phyloP scores from a whole-genome alignment of 345 rosid genomes.

The Punica granatum region DNA sequence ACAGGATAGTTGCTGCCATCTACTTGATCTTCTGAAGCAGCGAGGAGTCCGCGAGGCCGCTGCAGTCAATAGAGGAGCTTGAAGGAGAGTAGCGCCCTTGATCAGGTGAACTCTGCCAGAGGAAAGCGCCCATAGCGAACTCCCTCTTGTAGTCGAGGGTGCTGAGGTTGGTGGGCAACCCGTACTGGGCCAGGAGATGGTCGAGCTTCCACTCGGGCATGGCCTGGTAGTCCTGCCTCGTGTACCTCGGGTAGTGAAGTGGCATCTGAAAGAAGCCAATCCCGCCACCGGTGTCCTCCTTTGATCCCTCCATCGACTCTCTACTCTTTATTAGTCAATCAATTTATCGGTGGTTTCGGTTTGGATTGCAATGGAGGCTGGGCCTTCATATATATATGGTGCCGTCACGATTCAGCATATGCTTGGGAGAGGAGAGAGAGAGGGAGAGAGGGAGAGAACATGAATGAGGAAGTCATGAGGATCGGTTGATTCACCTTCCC shows the following conservation, averaged over 20 bases:
- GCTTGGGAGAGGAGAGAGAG: background rate
- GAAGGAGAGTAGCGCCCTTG: background rate
- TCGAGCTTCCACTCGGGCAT: slow-evolving; percentile 64
- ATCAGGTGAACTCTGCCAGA: slow-evolving; percentile 25
- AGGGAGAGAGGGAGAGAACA: background rate
- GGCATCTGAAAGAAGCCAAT: slow-evolving; percentile 43
- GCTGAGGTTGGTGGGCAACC: slow-evolving; percentile 22
- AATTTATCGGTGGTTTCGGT: too few relatives aligned
- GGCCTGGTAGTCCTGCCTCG: slow-evolving; percentile 35
- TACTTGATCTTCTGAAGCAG: slow-evolving; percentile 7
- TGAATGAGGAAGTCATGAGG: slow-evolving; percentile 13
- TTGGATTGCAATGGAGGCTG: background rate
- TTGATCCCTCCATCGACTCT: background rate
- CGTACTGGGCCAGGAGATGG: slow-evolving; percentile 42
- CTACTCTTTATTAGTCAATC: too few relatives aligned
- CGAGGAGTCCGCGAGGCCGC: background rate
- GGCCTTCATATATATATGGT: background rate
- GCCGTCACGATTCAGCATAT: background rate
- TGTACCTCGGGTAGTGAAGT: slow-evolving; percentile 51
- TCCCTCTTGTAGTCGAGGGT: slow-evolving; percentile 35
- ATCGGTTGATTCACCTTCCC: slow-evolving; percentile 31
- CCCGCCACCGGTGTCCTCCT: slow-evolving; percentile 6
- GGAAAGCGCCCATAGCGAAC: slow-evolving; percentile 53
- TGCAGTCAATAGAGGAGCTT: background rate
- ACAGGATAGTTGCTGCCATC: too few relatives aligned